phyloP scores from a whole-genome alignment of 192 early-diverging fungal genomes.

The Entrophospora sp. region DNA sequence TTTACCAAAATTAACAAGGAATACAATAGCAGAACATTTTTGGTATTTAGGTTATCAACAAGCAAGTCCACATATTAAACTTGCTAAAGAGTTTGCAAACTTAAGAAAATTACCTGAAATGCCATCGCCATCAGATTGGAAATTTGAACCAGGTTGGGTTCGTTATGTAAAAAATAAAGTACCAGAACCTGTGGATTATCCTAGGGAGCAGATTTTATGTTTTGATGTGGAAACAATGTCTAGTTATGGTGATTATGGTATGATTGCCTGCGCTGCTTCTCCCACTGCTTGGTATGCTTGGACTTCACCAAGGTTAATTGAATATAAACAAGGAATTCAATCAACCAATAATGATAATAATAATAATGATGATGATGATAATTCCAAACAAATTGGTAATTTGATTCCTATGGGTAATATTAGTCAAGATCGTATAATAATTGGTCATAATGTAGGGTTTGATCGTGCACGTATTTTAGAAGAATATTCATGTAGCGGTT shows the following conservation, averaged over 20 bases:
- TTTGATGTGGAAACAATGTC: conserved; percentile 86
- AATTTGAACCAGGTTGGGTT: conserved; percentile 65
- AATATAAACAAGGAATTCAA: neutral
- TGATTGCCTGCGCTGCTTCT: conserved; percentile 75
- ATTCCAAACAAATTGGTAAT: conserved; percentile 33
- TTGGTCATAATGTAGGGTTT: conserved; percentile 91
- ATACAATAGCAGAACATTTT: conserved; percentile 74
- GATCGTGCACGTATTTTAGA: conserved; percentile 83
- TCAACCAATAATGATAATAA: neutral
- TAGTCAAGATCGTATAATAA: conserved; percentile 41
- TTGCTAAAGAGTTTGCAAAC: conserved; percentile 43
- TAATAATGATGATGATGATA: conserved; percentile 18
- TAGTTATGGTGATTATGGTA: conserved; percentile 57
- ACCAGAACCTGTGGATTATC: conserved; percentile 33
- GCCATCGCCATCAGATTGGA: conserved; percentile 47
- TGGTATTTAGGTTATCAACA: conserved; percentile 57
- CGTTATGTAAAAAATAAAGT: conserved; percentile 51
- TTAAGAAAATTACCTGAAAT: conserved; percentile 24
- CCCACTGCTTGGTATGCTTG: conserved; percentile 81
- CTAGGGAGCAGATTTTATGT: conserved; percentile 57
- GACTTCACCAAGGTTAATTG: conserved; percentile 69
- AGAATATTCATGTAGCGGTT: conserved; percentile 62
- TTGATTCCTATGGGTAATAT: conserved; percentile 60
- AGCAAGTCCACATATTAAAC: conserved; percentile 43
- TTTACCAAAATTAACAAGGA: conserved; percentile 21